Evolutionary conservation across 108 stramenopile genomes (phyloP).

Genomic region (Skeletonema potamos): DNA sequence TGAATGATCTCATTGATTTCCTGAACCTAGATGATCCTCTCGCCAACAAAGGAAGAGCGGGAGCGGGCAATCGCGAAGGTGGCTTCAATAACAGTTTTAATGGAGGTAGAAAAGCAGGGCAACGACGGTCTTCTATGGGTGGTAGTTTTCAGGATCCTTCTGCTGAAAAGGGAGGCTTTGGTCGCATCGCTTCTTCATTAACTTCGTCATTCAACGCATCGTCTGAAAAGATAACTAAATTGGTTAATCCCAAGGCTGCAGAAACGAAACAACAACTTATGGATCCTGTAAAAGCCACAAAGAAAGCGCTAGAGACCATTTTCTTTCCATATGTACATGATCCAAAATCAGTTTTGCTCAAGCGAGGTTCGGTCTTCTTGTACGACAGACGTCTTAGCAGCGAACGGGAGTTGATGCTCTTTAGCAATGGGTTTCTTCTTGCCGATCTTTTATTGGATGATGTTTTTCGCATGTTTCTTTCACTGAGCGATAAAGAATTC

Average conservation of each 20-base stretch:
- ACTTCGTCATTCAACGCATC: background rate
- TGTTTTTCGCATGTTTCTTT: constrained; percentile 11
- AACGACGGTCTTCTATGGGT: background rate
- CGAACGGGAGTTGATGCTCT: constrained; percentile 27
- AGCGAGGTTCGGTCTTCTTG: constrained; percentile 14
- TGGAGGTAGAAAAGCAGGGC: background rate
- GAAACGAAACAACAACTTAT: background rate
- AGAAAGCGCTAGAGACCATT: constrained; percentile 1
- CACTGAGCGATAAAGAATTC: constrained; percentile 14
- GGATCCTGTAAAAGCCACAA: background rate
- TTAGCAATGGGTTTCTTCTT: constrained; percentile 18
- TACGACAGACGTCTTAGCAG: background rate
- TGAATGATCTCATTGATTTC: background rate
- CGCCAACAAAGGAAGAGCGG: background rate
- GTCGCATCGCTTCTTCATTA: background rate
- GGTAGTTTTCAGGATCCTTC: background rate
- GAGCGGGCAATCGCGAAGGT: background rate
- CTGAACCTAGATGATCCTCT: background rate
- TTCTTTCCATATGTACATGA: constrained; percentile 22
- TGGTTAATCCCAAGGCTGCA: background rate
- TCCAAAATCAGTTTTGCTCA: constrained; percentile 19
- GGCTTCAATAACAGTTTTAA: background rate
- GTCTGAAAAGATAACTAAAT: background rate
- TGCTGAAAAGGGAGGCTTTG: background rate
- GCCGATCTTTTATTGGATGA: constrained; percentile 5